These are phyloP conservation scores for Pistacia integerrima DNA, from an alignment of 345 rosid species.

Conservation along the genomic window DNA sequence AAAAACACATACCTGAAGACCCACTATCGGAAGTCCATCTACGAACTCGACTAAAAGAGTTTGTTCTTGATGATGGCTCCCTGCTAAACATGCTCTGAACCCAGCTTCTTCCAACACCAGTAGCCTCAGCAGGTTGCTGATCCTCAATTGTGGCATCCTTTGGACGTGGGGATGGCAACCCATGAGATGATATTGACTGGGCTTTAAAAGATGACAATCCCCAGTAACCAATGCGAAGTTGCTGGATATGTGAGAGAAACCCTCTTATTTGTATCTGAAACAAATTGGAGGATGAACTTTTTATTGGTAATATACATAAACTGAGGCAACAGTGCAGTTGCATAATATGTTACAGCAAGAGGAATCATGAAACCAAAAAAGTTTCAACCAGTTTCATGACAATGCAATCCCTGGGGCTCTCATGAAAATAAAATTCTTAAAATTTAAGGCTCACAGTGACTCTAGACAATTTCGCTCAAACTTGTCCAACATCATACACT, in stretches of 20 bases:
- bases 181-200: slow-evolving; percentile 58
- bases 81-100: slow-evolving; percentile 99
- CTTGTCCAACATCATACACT: background rate
- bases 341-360: background rate
- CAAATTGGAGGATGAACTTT: slow-evolving; percentile 13
- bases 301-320: background rate
- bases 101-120: slow-evolving; percentile 97
- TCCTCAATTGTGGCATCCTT: slow-evolving; percentile 72
- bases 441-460: background rate
- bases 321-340: background rate
- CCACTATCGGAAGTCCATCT: slow-evolving; percentile 81
- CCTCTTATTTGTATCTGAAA: slow-evolving; percentile 95
- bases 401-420: background rate
- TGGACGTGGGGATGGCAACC: slow-evolving; percentile 82
- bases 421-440: background rate
- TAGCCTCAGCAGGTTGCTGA: slow-evolving; percentile 90
- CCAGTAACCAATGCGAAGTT: slow-evolving; percentile 91
- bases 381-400: background rate
- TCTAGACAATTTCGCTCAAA: too few species aligned
- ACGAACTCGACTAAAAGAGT: slow-evolving; percentile 78
- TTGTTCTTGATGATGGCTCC: slow-evolving; percentile 71
- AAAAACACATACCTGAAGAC: slow-evolving; percentile 49
- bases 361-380: background rate
- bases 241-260: slow-evolving; percentile 89
- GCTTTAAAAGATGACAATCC: slow-evolving; percentile 77